A percentile compares a stretch with the other conserved stretches of the same genome.
These are phyloP conservation scores for Lentinula raphanica DNA, from an alignment of 768 basidiomycete genomes.

Conservation along the genomic window DNA sequence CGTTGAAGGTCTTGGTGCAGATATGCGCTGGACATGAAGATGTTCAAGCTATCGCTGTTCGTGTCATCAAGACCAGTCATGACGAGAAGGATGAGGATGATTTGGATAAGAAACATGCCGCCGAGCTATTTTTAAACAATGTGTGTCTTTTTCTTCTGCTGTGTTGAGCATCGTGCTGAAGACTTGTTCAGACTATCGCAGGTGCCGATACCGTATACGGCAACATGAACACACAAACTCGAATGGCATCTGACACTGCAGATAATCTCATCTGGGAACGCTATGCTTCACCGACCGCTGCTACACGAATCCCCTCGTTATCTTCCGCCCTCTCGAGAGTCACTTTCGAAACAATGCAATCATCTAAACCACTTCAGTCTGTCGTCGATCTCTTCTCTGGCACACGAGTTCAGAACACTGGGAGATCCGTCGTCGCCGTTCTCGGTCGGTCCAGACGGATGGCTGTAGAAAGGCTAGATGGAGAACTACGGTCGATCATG, in stretches of 20 bases:
- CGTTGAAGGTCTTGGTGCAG: conserved; percentile 77
- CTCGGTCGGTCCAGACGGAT: conserved; percentile 72
- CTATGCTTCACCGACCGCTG: conserved; percentile 35
- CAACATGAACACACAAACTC: conserved; percentile 53
- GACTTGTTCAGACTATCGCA: conserved; percentile 32
- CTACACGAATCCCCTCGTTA: conserved; percentile 22
- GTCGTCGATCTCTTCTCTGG: conserved; percentile 39
- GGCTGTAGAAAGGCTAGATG: conserved; percentile 51
- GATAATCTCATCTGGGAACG: conserved; percentile 76
- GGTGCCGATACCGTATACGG: conserved; percentile 74
- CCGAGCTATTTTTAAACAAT: conserved; percentile 17
- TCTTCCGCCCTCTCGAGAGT: conserved; percentile 55
- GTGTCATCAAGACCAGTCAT: conserved; percentile 38
- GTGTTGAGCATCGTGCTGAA: not conserved
- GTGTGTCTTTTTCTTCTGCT: not conserved
- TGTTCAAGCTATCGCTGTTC: conserved; percentile 70
- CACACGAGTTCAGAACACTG: conserved; percentile 20
- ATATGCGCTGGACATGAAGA: conserved; percentile 50
- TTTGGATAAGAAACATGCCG: conserved; percentile 24
- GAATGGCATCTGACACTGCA: conserved; percentile 73
- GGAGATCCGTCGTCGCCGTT: conserved; percentile 53
- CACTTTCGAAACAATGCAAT: conserved; percentile 46
- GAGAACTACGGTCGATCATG: conserved; percentile 52
- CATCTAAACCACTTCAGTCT: conserved; percentile 51
- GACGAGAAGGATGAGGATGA: conserved; percentile 31